phyloP scores from a whole-genome alignment of 257 asterid species.

The Ajuga chamaepitys region DNA sequence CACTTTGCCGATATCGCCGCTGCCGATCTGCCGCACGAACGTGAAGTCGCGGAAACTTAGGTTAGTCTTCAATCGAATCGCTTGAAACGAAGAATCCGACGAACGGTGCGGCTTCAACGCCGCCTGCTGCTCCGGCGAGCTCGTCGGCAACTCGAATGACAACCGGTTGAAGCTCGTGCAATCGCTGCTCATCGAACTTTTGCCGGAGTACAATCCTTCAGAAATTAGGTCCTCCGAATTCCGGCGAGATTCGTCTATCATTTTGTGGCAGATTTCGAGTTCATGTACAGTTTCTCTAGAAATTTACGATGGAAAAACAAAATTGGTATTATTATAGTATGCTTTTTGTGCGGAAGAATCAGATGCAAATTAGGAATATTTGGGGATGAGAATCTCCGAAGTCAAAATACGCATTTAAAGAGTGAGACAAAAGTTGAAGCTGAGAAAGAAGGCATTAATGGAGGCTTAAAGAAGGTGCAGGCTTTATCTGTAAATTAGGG shows the following conservation, averaged over 20 bases:
- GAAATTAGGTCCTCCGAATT: slow-evolving; percentile 23
- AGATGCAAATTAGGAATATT: slow-evolving; percentile 13
- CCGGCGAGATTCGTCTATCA: slow-evolving; percentile 24
- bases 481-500: slow-evolving; percentile 22
- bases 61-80: slow-evolving; percentile 26
- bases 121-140: slow-evolving; percentile 48
- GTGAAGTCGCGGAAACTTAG: slow-evolving; percentile 57
- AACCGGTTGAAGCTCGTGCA: slow-evolving; percentile 60
- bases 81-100: slow-evolving; percentile 59
- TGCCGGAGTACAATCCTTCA: slow-evolving; percentile 30
- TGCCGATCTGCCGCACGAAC: slow-evolving; percentile 71
- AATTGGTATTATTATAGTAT: too few species aligned
- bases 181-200: slow-evolving; percentile 69
- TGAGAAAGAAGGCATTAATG: slow-evolving; percentile 15
- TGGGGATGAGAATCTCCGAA: slow-evolving; percentile 7
- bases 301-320: not conserved
- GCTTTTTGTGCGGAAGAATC: slow-evolving; percentile 1
- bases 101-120: slow-evolving; percentile 62
- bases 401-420: slow-evolving; percentile 15
- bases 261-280: slow-evolving; percentile 17
- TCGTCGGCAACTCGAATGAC: slow-evolving; percentile 54
- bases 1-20: slow-evolving; percentile 83
- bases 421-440: slow-evolving; percentile 16
- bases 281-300: slow-evolving; percentile 12
- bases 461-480: slow-evolving; percentile 15